Evolutionary conservation across 2,329 filamentous ascomycete genomes (phyloP), one percentile per base, ranked within the genome.

Genomic region (Raffaelea deltoideospora): DNA sequence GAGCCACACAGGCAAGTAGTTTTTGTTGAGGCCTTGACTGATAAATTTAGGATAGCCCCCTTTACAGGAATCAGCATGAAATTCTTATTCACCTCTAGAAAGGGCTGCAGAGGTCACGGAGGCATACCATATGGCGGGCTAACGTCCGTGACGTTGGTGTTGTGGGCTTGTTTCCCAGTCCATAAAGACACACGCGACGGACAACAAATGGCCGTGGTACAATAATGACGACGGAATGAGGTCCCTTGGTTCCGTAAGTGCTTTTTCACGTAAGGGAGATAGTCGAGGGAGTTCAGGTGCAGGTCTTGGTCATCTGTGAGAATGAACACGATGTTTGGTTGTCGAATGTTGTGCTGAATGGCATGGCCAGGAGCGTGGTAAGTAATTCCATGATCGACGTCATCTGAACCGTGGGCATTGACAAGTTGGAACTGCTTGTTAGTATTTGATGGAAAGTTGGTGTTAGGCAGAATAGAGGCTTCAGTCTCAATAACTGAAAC

Each of bases 1-100:
- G n/a, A 85, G 54, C 77, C 79, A 84, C 0, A 83, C 51, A 0
- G 78, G 79, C 0, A 84, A 62, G 41, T 78, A 82, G 26, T 76
- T 67, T 2, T 76, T 65, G 40, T 83, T 80, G 41, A 72, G 63
- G 1, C 78, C 77, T 36, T 78, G 63, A 3, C 58, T 57, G 13
- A 82, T 56, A 38, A 83, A 79, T 46, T 81, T 80, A 2, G 72
- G 69, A 45, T 76, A 84, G 4, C 70, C 69, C 17, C 69, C 74
- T 41, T n/a, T n/a, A n/a, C n/a, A n/a, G n/a, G 10, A 11, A 18
- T 18, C 19, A 6, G 30, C 15, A 7, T 31, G 10, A 19, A 10
- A 6, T 31, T 18, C 4, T 21, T 31, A 19, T 9, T 10, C 28
- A 14, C n/a, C n/a, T n/a, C n/a, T n/a, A n/a, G n/a, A n/a, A n/a